These are phyloP conservation scores for Hyphopichia burtonii DNA, from an alignment of 1,139 yeast species.

Conservation along the genomic window DNA sequence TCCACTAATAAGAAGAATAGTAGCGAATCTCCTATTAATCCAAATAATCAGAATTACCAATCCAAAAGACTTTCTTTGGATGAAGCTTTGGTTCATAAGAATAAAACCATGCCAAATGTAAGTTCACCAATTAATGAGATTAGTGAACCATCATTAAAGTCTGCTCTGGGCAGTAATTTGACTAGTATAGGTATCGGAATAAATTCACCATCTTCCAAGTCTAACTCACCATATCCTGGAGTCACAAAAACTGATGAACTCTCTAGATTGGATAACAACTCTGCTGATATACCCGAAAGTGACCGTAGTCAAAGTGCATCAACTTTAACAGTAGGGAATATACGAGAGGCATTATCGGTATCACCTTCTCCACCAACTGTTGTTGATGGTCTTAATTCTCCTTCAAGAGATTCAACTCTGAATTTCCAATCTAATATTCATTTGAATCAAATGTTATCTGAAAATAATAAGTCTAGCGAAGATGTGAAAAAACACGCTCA, in stretches of 20 bases:
- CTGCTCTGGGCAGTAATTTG: slow-evolving; percentile 14
- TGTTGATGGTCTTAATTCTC: slow-evolving; percentile 7
- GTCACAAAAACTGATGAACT: not conserved
- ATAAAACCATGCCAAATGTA: slow-evolving; percentile 5
- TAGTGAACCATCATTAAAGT: not conserved
- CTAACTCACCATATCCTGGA: not conserved
- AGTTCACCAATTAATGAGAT: slow-evolving; percentile 8
- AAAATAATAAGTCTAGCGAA: not conserved
- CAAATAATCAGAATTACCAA: slow-evolving; percentile 7
- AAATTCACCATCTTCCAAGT: slow-evolving; percentile 5
- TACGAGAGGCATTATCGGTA: slow-evolving; percentile 4
- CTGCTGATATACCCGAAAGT: slow-evolving; percentile 2
- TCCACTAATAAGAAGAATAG: slow-evolving; percentile 10
- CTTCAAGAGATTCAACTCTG: slow-evolving; percentile 5
- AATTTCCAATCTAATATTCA: not conserved
- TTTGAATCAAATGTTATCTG: not conserved
- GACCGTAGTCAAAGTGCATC: slow-evolving; percentile 6
- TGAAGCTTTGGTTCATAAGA: slow-evolving; percentile 21
- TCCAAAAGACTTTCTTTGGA: slow-evolving; percentile 31
- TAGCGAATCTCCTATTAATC: slow-evolving; percentile 7
- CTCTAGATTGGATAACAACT: slow-evolving; percentile 7
- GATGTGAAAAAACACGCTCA: not conserved
- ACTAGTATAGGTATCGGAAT: slow-evolving; percentile 19
- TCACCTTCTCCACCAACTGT: slow-evolving; percentile 10
- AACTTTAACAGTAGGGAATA: slow-evolving; percentile 3